Percentiles rank a stretch among this genome's conserved stretches.
These are phyloP conservation scores for Pelargonium fulgidum DNA, from an alignment of 441 rosid genomes.

Conservation along the genomic window DNA sequence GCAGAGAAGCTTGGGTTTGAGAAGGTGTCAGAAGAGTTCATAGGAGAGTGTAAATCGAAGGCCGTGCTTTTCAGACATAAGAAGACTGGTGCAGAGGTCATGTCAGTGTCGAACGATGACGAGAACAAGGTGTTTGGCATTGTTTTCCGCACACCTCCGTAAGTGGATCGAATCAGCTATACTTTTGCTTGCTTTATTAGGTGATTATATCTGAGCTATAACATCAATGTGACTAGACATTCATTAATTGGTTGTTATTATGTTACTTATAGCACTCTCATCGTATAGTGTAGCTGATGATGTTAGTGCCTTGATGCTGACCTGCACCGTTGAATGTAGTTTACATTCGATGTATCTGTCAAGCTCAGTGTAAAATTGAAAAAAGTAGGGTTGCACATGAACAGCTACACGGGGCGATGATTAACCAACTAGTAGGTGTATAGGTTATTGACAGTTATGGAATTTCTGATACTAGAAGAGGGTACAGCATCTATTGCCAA, in stretches of 20 bases:
- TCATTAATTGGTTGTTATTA: background rate
- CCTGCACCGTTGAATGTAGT: background rate
- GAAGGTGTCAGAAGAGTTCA: slow-evolving; percentile 63
- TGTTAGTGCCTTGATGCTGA: background rate
- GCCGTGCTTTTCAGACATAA: slow-evolving; percentile 71
- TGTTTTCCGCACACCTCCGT: slow-evolving; percentile 92
- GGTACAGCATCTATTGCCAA: background rate
- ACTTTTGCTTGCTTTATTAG: slow-evolving; percentile 10
- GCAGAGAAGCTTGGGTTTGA: slow-evolving; percentile 71
- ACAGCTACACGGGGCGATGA: background rate
- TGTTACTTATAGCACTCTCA: background rate
- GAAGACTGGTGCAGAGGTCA: slow-evolving; percentile 75
- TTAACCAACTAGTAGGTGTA: slow-evolving; percentile 1
- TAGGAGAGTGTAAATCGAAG: slow-evolving; percentile 77
- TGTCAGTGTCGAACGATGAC: slow-evolving; percentile 79
- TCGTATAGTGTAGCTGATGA: background rate
- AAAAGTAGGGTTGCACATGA: background rate
- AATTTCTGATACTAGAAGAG: background rate
- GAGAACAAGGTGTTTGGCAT: slow-evolving; percentile 94
- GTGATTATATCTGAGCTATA: background rate
- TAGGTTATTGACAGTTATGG: background rate
- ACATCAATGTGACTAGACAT: background rate
- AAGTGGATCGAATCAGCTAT: slow-evolving; percentile 25
- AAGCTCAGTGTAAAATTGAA: background rate
- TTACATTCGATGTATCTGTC: background rate